phyloP scores from a whole-genome alignment of 495 filamentous ascomycete species.

The Filosporella fistucella region DNA sequence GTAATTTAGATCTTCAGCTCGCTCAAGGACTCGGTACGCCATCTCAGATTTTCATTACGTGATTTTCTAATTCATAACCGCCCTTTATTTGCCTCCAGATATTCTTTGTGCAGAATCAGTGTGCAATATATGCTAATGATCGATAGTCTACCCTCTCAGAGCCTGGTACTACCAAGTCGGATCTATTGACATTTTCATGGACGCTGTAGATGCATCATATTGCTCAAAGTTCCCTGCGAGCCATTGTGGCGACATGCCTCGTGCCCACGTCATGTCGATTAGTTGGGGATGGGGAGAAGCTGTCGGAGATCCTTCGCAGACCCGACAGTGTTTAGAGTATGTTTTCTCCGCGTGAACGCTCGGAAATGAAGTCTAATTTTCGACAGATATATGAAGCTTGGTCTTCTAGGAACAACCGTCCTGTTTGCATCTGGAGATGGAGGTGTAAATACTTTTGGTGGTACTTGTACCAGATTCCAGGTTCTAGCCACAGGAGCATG shows the following conservation, averaged over 20 bases:
- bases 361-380: slow-evolving; percentile 51
- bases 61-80: too few species aligned
- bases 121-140: too few species aligned
- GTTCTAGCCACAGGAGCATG: slow-evolving; percentile 29
- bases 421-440: slow-evolving; percentile 33
- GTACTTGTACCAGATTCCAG: slow-evolving; percentile 54
- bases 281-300: slow-evolving; percentile 28
- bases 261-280: slow-evolving; percentile 30
- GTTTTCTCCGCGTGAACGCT: slow-evolving; percentile 48
- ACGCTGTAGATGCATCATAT: slow-evolving; percentile 62
- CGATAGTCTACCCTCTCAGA: not conserved
- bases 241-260: not conserved
- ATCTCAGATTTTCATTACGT: too few species aligned
- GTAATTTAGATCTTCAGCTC: not conserved
- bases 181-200: slow-evolving; percentile 42
- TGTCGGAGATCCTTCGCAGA: not conserved
- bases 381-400: slow-evolving; percentile 42
- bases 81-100: too few species aligned
- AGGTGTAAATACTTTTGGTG: slow-evolving; percentile 29
- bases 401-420: slow-evolving; percentile 33
- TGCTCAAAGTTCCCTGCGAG: slow-evolving; percentile 40
- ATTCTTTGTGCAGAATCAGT: too few species aligned
- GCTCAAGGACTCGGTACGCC: not conserved
- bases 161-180: not conserved
- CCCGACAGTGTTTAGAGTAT: slow-evolving; percentile 47